These are phyloP conservation scores for Dioscorea cayenensis DNA, from an alignment of 116 monocot species.

Conservation along the genomic window DNA sequence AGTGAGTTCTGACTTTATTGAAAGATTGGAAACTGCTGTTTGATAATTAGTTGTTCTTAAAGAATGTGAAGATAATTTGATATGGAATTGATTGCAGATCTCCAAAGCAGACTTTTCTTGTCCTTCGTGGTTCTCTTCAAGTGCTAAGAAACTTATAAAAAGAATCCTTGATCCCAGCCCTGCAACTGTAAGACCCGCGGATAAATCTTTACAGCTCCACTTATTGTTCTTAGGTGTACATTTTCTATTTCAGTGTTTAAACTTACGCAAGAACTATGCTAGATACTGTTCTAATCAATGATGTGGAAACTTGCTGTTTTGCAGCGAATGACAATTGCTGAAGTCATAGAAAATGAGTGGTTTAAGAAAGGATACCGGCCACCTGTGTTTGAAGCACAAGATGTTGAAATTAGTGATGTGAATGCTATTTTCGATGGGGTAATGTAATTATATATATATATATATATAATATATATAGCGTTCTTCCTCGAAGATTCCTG, in stretches of 20 bases:
- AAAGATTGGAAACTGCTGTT: not conserved
- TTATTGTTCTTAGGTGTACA: not conserved
- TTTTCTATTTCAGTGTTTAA: not conserved
- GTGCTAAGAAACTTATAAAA: slow-evolving; percentile 79
- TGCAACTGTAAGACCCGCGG: slow-evolving; percentile 29
- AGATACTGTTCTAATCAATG: not conserved
- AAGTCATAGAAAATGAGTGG: slow-evolving; percentile 84
- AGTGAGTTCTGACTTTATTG: slow-evolving; percentile 2
- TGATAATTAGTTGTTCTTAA: not conserved
- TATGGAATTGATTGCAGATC: slow-evolving; percentile 38
- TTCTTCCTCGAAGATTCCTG: not conserved
- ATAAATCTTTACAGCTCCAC: not conserved
- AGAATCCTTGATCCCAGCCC: slow-evolving; percentile 82
- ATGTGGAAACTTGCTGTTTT: not conserved
- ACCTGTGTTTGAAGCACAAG: slow-evolving; percentile 52
- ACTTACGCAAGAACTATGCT: not conserved
- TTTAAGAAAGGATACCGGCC: slow-evolving; percentile 92
- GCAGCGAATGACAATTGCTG: slow-evolving; percentile 77
- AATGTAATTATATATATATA: not conserved
- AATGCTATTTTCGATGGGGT: slow-evolving; percentile 66
- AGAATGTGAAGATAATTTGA: too few relatives aligned
- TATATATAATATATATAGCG: not conserved
- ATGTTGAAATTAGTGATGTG: slow-evolving; percentile 67
- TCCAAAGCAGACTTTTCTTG: slow-evolving; percentile 81
- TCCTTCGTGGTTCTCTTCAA: slow-evolving; percentile 80